Conservation (phyloP, 768 basidiomycete species). For the Tricholoma furcatifolium region DNA sequence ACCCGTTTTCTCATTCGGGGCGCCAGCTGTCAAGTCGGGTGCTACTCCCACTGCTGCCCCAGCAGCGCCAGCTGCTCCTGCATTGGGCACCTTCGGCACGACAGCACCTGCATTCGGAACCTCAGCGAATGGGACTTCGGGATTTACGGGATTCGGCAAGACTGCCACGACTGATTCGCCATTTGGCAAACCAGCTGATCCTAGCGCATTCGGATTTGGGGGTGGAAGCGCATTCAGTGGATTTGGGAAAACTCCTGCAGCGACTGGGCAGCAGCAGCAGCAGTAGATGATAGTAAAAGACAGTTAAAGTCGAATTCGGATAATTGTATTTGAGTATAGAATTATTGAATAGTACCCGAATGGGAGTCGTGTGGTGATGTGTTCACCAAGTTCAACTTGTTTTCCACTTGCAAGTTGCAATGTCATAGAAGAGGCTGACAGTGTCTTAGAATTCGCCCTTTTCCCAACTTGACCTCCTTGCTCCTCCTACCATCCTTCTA, state of each 20-base stretch:
- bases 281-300: conserved; percentile 5
- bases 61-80: conserved; percentile 1
- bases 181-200: conserved; percentile 18
- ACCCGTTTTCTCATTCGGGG: conserved; percentile 16
- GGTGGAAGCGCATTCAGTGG: conserved; percentile 9
- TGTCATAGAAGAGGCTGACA: conserved; percentile 7
- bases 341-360: conserved; percentile 12
- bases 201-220: conserved; percentile 34
- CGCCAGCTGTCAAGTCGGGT: neutral
- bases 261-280: conserved; percentile 27
- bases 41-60: conserved; percentile 9
- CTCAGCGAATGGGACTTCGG: conserved; percentile 11
- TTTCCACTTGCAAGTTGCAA: neutral
- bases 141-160: conserved; percentile 4
- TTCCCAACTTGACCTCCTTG: neutral
- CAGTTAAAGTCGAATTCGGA: neutral
- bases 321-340: conserved; percentile 16
- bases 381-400: conserved; percentile 3
- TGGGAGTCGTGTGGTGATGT: neutral
- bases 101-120: neutral
- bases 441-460: no score
- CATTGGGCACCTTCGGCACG: neutral
- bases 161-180: conserved; percentile 8
- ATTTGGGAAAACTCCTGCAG: conserved; percentile 19
- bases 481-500: conserved; percentile 1